These are phyloP conservation scores for Darksidea phi DNA, from an alignment of 495 filamentous ascomycete genomes.

Conservation along the genomic window DNA sequence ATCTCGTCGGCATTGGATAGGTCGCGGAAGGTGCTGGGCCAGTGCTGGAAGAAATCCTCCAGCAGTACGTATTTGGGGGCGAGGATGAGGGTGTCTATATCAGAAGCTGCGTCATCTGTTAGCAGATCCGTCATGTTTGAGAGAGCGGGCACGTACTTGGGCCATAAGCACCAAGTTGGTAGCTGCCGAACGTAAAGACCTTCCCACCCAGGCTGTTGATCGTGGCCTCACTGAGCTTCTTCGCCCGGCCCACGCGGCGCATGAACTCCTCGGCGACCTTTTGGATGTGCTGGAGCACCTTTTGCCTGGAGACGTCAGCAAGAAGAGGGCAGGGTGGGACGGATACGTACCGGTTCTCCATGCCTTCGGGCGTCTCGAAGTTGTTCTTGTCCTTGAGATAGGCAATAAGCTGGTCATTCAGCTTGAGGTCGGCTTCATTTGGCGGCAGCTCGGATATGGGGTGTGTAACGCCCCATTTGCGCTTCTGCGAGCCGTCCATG, in stretches of 20 bases:
- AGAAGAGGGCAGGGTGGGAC: not conserved
- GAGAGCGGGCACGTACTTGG: constrained; percentile 56
- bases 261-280: constrained; percentile 81
- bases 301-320: constrained; percentile 19
- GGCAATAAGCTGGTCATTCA: constrained; percentile 73
- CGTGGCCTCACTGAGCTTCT: constrained; percentile 70
- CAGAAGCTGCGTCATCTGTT: constrained; percentile 59
- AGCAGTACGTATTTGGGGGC: constrained; percentile 81
- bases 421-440: constrained; percentile 67
- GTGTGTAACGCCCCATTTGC: constrained; percentile 72
- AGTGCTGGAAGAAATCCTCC: constrained; percentile 87
- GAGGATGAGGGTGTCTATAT: constrained; percentile 94
- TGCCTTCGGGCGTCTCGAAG: constrained; percentile 79
- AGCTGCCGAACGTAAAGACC: constrained; percentile 94
- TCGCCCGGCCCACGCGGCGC: constrained; percentile 69
- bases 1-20: constrained; percentile 75
- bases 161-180: constrained; percentile 87
- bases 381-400: constrained; percentile 86
- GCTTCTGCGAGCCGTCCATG: constrained; percentile 27
- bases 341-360: constrained; percentile 63
- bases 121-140: not conserved
- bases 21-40: constrained; percentile 71
- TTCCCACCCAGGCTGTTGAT: constrained; percentile 81
- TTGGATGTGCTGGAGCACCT: constrained; percentile 69
- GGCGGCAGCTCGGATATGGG: constrained; percentile 77